Evolutionary conservation across 1,284 basidiomycete species (phyloP).

Genomic region (Cryptococcus maquisensis): DNA sequence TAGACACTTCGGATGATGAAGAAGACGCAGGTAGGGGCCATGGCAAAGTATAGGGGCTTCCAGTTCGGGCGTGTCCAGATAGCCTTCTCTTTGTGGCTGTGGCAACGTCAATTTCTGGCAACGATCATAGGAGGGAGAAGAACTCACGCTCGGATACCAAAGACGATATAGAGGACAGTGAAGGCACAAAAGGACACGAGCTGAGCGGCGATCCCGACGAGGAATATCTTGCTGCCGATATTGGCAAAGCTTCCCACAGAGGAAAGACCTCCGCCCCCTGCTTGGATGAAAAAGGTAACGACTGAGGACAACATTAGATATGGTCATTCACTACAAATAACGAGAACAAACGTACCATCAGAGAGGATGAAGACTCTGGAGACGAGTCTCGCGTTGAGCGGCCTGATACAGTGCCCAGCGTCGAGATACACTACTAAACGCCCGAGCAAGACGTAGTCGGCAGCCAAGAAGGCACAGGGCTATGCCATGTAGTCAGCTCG

Average conservation of each 20-base stretch:
- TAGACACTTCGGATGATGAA: slow-evolving; percentile 65
- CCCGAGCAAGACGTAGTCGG: slow-evolving; percentile 64
- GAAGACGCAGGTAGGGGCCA: slow-evolving; percentile 60
- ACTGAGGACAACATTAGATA: slow-evolving; percentile 49
- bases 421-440: slow-evolving; percentile 57
- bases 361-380: slow-evolving; percentile 51
- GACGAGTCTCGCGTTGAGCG: slow-evolving; percentile 22
- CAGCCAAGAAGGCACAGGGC: slow-evolving; percentile 70
- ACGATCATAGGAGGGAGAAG: too few relatives aligned
- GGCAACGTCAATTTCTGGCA: neutral
- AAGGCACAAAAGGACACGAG: slow-evolving; percentile 62
- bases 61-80: slow-evolving; percentile 50
- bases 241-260: slow-evolving; percentile 25
- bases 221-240: slow-evolving; percentile 56
- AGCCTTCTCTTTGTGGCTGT: neutral
- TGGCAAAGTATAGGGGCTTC: slow-evolving; percentile 56
- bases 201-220: slow-evolving; percentile 61
- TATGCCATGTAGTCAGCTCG: slow-evolving; percentile 19
- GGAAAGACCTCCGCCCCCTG: slow-evolving; percentile 48
- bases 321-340: neutral
- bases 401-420: slow-evolving; percentile 54
- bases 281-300: slow-evolving; percentile 64
- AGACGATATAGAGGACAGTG: slow-evolving; percentile 57
- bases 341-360: slow-evolving; percentile 48
- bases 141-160: slow-evolving; percentile 55